These are phyloP conservation scores for Heterobasidion annosum DNA, from an alignment of 1,284 basidiomycete genomes.

Conservation along the genomic window DNA sequence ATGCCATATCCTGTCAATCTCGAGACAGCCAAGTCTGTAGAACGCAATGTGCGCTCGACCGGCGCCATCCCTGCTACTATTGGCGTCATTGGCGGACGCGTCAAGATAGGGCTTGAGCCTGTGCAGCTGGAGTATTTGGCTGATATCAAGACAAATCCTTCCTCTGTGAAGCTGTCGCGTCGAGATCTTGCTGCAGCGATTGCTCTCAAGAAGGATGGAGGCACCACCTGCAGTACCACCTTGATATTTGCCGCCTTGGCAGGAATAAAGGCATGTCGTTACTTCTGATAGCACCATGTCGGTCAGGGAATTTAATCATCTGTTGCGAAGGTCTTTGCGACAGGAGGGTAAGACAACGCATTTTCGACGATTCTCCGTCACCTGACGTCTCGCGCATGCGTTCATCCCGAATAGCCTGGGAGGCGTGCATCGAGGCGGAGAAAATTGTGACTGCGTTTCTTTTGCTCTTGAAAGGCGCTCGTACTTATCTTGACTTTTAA, in stretches of 20 bases:
- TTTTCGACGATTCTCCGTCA: not conserved
- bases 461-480: slow-evolving; percentile 4
- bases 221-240: slow-evolving; percentile 89
- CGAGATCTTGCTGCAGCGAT: slow-evolving; percentile 82
- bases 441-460: slow-evolving; percentile 50
- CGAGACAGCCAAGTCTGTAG: slow-evolving; percentile 66
- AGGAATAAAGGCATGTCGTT: slow-evolving; percentile 61
- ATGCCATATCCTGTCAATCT: slow-evolving; percentile 78
- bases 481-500: slow-evolving; percentile 19
- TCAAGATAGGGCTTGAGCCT: slow-evolving; percentile 77
- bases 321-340: slow-evolving; percentile 58
- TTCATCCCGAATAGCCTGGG: slow-evolving; percentile 47
- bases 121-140: slow-evolving; percentile 69
- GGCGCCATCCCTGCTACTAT: slow-evolving; percentile 88
- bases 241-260: slow-evolving; percentile 74
- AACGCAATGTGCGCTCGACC: slow-evolving; percentile 68
- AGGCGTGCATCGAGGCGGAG: slow-evolving; percentile 91
- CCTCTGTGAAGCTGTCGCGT: slow-evolving; percentile 72
- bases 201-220: slow-evolving; percentile 65
- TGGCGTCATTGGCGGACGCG: slow-evolving; percentile 74
- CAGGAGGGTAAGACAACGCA: slow-evolving; percentile 53
- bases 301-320: not conserved
- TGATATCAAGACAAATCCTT: slow-evolving; percentile 36
- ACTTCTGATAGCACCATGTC: not conserved
- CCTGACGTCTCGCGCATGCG: not conserved